Evolutionary conservation across 2,329 filamentous ascomycete genomes (phyloP), one percentile per base, ranked within the genome.

Genomic region (Hypomyces perniciosus): DNA sequence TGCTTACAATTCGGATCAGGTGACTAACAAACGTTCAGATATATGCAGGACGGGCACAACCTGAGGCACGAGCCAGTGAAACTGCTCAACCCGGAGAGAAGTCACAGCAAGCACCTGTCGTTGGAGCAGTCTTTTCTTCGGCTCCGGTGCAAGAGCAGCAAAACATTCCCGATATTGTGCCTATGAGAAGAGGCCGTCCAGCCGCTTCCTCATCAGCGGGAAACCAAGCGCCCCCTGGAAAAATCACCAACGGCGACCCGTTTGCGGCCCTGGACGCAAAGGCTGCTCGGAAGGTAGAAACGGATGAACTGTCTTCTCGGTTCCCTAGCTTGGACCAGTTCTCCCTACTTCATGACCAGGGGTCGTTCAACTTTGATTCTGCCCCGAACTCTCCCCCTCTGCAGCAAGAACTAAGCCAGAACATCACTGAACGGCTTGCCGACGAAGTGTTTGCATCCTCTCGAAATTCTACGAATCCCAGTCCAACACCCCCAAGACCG

Each of bases 281-380:
- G 35, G 30, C 59, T 4, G 68, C 70, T 56, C 58, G 74, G 57
- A 61, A 72, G 27, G 72, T 72, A 6, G 77, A 80, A 26, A 74
- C 76, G 2, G 93, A 97, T 58, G 92, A 97, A 62, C 73, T 96
- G 28, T 90, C 92, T 0, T 79, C 83, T 29, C 81, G 87, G 47
- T 99, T 96, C 59, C 93, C 93, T 1, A 91, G 89, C 5, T 75
- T 99, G 27, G 91, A 97, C 61, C 89, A 97, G 59, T 99, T 99
- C 63, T 85, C 92, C 3, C 74, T 99, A 13, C 73, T 96, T 41
- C 90, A 95, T 59, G 90, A 97, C 56, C 81, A 88, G 55, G 87
- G 88, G 3, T 91, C 89, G 53, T 96, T 96, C 60, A 85, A 88
- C 53, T 71, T 75, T 10, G 65, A 75, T n/a, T 68, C 73, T 6